Percentiles rank a stretch among this genome's conserved stretches.
phyloP scores from a whole-genome alignment of 2,329 filamentous ascomycete species.

The Penicillium sp. region DNA sequence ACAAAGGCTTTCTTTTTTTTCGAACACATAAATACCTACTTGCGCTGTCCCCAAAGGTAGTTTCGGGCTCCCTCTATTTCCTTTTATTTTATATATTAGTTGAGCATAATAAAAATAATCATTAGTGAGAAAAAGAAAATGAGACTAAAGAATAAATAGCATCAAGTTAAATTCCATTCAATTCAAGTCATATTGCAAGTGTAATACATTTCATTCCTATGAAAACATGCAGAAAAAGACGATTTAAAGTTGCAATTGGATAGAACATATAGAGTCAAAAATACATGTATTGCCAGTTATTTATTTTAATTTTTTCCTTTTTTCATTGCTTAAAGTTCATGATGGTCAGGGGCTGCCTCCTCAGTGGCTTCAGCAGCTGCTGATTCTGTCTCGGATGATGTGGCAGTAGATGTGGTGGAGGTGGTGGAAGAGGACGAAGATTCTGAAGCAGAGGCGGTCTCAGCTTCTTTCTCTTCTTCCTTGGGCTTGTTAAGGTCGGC shows the following conservation, averaged over 20 bases:
- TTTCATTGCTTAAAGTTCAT: conserved; percentile 33
- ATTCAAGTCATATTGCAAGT: background rate
- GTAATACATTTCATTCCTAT: background rate
- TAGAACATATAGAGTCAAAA: background rate
- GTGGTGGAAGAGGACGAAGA: conserved; percentile 16
- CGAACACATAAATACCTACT: background rate
- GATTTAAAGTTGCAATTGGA: background rate
- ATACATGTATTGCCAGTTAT: background rate
- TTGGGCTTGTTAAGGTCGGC: conserved; percentile 55
- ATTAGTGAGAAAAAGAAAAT: background rate
- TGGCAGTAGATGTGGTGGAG: conserved; percentile 19
- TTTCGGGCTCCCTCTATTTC: background rate
- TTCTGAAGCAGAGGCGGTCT: conserved; percentile 21
- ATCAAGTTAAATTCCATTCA: background rate
- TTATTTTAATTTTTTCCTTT: background rate
- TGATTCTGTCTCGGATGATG: conserved; percentile 23
- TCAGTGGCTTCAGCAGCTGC: conserved; percentile 15
- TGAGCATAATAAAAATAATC: background rate
- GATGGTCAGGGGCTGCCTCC: conserved; percentile 25
- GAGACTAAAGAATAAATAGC: background rate
- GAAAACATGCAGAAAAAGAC: background rate
- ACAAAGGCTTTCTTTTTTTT: background rate
- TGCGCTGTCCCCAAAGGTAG: background rate
- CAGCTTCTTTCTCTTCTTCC: conserved; percentile 25
- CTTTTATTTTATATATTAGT: background rate